Evolutionary conservation across 176 grass and related monocot genomes (phyloP), one percentile per base, ranked within the genome.

Genomic region (Lolium rigidum): DNA sequence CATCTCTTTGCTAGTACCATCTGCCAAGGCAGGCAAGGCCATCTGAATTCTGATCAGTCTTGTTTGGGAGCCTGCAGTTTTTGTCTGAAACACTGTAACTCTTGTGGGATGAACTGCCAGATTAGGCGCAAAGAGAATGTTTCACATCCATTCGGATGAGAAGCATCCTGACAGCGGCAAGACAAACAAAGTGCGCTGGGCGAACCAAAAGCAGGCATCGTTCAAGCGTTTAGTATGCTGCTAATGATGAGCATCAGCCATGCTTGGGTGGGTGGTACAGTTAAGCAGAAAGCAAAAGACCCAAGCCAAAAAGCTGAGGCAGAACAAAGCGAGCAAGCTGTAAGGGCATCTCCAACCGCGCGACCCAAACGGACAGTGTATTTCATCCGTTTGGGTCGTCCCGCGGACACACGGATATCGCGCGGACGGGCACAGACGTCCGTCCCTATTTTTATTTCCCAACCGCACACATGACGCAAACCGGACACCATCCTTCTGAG

Each of bases 201-300:
- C 37, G 55, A 82, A 76, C 59, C 57, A 82, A 82, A 80, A 68
- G 82, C 35, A 21, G n/a, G 80, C 48, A 74, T 79, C 21, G 66
- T 63, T 25, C 22, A 48, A 26, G 66, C 21, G 59, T 14, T 17
- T 51, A 13, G n/a, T 28, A 14, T 31, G 80, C 62, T 25, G 47
- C 47, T 87, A 58, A 90, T 88, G 85, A 82, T 87, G 70, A 25
- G 31, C 26, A 65, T n/a, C 49, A 85, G 59, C 56, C 82, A 76
- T 80, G 85, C 76, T 49, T 87, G 54, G 60, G 68, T 80, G 43
- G 60, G 68, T 70, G 38, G 76, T 74, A 60, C 52, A 67, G 22
- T 79, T 46, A 68, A 68, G 58, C 62, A 39, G 2, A 90, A 86
- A 41, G 78, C 70, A 49, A 50, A 50, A 46, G 54, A 7, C 62